phyloP scores from a whole-genome alignment of 2,329 filamentous ascomycete species.

The Domatiomyces globalis region DNA sequence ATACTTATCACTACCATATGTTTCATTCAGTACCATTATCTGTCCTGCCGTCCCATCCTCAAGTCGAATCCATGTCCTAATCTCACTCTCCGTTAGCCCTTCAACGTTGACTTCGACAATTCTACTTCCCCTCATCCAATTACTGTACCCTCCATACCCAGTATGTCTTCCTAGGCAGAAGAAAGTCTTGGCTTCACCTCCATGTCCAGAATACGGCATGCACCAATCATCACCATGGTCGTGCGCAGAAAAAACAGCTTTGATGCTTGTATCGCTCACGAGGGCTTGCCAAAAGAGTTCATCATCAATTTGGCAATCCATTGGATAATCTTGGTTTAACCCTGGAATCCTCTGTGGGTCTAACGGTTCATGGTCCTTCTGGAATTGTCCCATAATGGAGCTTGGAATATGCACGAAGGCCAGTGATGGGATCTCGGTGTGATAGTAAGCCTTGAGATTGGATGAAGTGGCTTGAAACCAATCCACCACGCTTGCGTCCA shows the following conservation, averaged over 20 bases:
- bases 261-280: slow-evolving; percentile 39
- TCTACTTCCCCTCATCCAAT: slow-evolving; percentile 47
- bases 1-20: slow-evolving; percentile 45
- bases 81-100: slow-evolving; percentile 26
- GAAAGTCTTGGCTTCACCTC: slow-evolving; percentile 30
- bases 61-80: slow-evolving; percentile 48
- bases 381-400: slow-evolving; percentile 29
- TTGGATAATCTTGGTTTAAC: slow-evolving; percentile 31
- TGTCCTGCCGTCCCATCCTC: slow-evolving; percentile 42
- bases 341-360: slow-evolving; percentile 31
- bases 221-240: slow-evolving; percentile 53
- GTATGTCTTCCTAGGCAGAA: slow-evolving; percentile 51
- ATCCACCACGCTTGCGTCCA: slow-evolving; percentile 29
- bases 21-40: slow-evolving; percentile 42
- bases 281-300: slow-evolving; percentile 47
- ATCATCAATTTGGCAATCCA: slow-evolving; percentile 24
- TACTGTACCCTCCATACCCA: slow-evolving; percentile 56
- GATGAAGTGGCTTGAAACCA: slow-evolving; percentile 32
- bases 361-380: slow-evolving; percentile 29
- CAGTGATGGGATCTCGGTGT: slow-evolving; percentile 33
- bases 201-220: slow-evolving; percentile 27
- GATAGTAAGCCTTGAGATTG: slow-evolving; percentile 21
- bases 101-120: slow-evolving; percentile 37
- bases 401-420: slow-evolving; percentile 44
- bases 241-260: slow-evolving; percentile 50